Conservation (phyloP, 495 filamentous ascomycete species). For the Aspergillus taichungensis region DNA sequence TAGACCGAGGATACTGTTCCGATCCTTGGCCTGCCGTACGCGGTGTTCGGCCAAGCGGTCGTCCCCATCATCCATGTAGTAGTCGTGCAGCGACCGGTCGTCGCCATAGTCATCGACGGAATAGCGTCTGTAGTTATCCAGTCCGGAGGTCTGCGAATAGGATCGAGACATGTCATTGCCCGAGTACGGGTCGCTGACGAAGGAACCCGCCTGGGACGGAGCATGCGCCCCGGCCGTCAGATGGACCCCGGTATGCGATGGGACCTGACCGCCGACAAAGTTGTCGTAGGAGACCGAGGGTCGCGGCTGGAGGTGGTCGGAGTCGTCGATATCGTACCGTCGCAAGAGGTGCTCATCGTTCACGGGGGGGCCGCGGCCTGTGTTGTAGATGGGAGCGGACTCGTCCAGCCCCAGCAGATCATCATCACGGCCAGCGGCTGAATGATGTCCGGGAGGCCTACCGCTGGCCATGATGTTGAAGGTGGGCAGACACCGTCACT, state of each 20-base stretch:
- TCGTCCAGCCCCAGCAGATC: slow-evolving; percentile 71
- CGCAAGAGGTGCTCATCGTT: slow-evolving; percentile 70
- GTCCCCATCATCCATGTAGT: slow-evolving; percentile 41
- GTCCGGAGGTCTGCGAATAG: slow-evolving; percentile 77
- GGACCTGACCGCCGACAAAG: slow-evolving; percentile 66
- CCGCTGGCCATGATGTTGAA: slow-evolving; percentile 46
- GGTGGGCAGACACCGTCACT: slow-evolving; percentile 36
- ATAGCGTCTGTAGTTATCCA: slow-evolving; percentile 84
- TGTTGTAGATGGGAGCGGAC: slow-evolving; percentile 59
- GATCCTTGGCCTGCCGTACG: slow-evolving; percentile 53
- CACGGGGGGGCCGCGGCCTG: slow-evolving; percentile 59
- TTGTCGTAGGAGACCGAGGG: slow-evolving; percentile 91
- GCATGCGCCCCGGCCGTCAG: slow-evolving; percentile 17
- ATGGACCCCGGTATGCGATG: slow-evolving; percentile 34
- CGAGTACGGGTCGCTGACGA: slow-evolving; percentile 40
- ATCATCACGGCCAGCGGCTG: slow-evolving; percentile 48
- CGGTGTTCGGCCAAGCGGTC: slow-evolving; percentile 49
- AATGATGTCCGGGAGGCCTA: slow-evolving; percentile 55
- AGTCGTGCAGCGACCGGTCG: slow-evolving; percentile 56
- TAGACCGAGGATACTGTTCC: slow-evolving; percentile 79
- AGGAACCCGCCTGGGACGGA: slow-evolving; percentile 21
- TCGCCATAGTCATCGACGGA: slow-evolving; percentile 79
- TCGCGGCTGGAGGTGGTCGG: slow-evolving; percentile 53
- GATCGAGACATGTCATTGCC: slow-evolving; percentile 32
- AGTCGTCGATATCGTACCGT: slow-evolving; percentile 58